A percentile compares a stretch with the other conserved stretches of the same genome.
Evolutionary conservation across 192 early-diverging fungal genomes (phyloP).

Genomic region (Podila epigama): DNA sequence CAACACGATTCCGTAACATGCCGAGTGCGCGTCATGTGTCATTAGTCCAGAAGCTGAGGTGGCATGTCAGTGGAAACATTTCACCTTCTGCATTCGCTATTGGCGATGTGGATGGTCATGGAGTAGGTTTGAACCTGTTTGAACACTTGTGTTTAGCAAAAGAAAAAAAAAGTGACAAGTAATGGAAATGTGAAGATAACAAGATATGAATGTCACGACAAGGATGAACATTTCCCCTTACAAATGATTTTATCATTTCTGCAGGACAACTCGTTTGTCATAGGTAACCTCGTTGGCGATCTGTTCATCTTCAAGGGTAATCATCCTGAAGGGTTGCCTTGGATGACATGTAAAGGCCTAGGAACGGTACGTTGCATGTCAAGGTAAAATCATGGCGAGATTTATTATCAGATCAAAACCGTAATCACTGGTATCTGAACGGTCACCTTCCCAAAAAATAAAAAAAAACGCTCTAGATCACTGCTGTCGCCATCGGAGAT

Average conservation of each 20-base stretch:
- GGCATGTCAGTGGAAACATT: constrained; percentile 65
- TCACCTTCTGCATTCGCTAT: constrained; percentile 65
- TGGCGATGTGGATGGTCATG: constrained; percentile 64
- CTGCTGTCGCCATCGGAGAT: constrained; percentile 64
- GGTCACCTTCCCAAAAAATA: no score
- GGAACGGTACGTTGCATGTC: no score
- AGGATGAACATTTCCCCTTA: not conserved
- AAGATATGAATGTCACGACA: not conserved
- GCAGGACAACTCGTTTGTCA: constrained; percentile 67
- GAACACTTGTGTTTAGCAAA: not conserved
- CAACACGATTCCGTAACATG: constrained; percentile 8
- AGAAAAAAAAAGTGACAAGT: not conserved
- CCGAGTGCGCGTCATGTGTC: constrained; percentile 54
- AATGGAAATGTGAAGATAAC: not conserved
- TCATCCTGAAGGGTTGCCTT: constrained; percentile 48
- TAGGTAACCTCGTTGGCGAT: constrained; percentile 65
- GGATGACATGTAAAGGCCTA: constrained; percentile 55
- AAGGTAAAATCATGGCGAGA: no score
- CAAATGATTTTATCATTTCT: not conserved
- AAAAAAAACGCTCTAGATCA: constrained; percentile 50
- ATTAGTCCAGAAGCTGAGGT: constrained; percentile 59
- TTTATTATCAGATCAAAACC: no score
- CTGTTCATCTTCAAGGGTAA: constrained; percentile 65
- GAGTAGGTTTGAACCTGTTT: constrained; percentile 37
- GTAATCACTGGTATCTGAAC: no score